Evolutionary conservation across 2,329 filamentous ascomycete species (phyloP).

Genomic region (Zymoseptoria ardabiliae): DNA sequence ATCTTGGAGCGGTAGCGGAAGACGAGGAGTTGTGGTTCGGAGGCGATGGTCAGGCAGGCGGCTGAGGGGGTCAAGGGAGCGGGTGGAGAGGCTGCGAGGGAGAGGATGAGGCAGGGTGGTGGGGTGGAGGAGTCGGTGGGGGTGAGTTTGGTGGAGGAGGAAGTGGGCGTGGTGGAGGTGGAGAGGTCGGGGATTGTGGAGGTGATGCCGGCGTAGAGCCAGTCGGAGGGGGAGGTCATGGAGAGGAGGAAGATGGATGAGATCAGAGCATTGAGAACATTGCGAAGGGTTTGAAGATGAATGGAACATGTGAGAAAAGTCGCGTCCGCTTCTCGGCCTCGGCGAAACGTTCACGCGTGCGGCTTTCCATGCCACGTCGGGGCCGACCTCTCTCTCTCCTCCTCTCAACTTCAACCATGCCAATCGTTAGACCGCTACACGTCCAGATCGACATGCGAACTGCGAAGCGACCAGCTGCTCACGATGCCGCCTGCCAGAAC

Average conservation of each 20-base stretch:
- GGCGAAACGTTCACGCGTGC: neutral
- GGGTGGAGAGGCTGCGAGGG: slow-evolving; percentile 9
- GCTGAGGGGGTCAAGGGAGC: slow-evolving; percentile 30
- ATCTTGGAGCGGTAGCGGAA: slow-evolving; percentile 58
- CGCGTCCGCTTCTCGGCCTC: neutral
- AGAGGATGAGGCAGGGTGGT: slow-evolving; percentile 51
- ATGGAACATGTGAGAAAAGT: neutral
- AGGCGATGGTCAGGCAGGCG: slow-evolving; percentile 26
- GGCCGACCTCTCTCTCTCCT: too few relatives aligned
- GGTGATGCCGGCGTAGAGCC: slow-evolving; percentile 49
- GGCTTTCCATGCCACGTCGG: neutral
- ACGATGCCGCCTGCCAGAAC: slow-evolving; percentile 5
- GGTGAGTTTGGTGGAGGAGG: slow-evolving; percentile 36
- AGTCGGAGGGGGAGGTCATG: slow-evolving; percentile 25
- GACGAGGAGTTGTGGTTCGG: slow-evolving; percentile 55
- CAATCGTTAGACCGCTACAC: neutral
- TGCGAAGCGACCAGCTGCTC: neutral
- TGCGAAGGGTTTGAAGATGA: too few relatives aligned
- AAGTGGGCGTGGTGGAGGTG: slow-evolving; percentile 33
- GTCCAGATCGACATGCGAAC: too few relatives aligned
- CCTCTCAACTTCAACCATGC: too few relatives aligned
- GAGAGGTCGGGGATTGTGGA: slow-evolving; percentile 51
- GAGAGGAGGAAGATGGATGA: neutral
- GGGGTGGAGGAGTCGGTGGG: slow-evolving; percentile 23
- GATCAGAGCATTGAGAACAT: neutral